Evolutionary conservation across 2,329 filamentous ascomycete genomes (phyloP).

Genomic region (Epichloe festucae): DNA sequence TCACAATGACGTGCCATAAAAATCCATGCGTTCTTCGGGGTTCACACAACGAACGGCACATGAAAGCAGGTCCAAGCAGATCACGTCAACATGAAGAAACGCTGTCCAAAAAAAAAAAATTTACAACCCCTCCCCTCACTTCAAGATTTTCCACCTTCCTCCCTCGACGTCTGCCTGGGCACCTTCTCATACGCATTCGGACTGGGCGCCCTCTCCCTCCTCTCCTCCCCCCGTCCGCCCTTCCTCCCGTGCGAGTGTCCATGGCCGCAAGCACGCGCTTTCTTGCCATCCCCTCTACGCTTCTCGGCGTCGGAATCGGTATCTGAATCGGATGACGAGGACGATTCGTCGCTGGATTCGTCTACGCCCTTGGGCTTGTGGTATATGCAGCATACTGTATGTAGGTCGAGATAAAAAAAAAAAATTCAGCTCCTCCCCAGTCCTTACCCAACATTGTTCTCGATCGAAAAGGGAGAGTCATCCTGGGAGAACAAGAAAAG

Average conservation of each 20-base stretch:
- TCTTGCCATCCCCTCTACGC: conserved; percentile 13
- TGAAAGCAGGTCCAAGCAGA: too few species aligned
- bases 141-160: too few species aligned
- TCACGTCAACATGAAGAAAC: too few species aligned
- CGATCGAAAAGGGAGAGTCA: too few species aligned
- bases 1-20: too few species aligned
- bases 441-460: background rate
- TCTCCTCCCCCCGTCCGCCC: conserved; percentile 13
- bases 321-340: conserved; percentile 25
- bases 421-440: background rate
- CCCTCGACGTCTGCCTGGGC: conserved; percentile 26
- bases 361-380: conserved; percentile 71
- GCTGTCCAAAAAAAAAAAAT: too few species aligned
- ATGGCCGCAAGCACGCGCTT: background rate
- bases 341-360: conserved; percentile 65
- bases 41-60: too few species aligned
- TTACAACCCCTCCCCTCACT: too few species aligned
- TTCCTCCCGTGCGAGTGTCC: background rate
- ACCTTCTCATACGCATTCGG: conserved; percentile 76
- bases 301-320: conserved; percentile 4
- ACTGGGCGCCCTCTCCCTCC: conserved; percentile 42
- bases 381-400: conserved; percentile 94
- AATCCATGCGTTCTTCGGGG: too few species aligned
- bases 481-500: background rate
- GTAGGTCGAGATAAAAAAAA: background rate